phyloP scores from a whole-genome alignment of 495 filamentous ascomycete genomes.

The Glonium stellatum region DNA sequence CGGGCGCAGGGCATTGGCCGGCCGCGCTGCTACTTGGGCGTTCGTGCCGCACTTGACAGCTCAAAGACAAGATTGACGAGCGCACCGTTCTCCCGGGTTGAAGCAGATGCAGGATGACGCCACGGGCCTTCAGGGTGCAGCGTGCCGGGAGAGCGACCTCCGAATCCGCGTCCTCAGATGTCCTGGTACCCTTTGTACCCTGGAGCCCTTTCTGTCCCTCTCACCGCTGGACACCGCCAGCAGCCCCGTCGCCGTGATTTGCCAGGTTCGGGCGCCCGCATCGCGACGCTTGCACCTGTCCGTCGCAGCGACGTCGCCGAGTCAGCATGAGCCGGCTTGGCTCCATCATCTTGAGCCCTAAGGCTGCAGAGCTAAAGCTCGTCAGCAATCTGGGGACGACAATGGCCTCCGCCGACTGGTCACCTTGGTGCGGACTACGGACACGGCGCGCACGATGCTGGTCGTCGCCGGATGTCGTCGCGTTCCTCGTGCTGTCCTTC shows the following conservation, averaged over 20 bases:
- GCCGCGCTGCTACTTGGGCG: slow-evolving; percentile 1
- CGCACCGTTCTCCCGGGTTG: slow-evolving; percentile 7
- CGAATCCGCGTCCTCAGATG: neutral
- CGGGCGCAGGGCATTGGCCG: neutral
- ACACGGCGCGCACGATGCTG: neutral
- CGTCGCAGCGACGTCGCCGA: neutral
- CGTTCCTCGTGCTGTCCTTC: neutral
- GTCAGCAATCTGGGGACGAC: neutral
- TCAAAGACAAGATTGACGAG: slow-evolving; percentile 9
- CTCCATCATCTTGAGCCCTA: neutral
- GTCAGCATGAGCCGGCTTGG: slow-evolving; percentile 3
- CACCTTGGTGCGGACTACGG: neutral
- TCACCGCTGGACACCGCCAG: slow-evolving; percentile 1
- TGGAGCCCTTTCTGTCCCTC: neutral
- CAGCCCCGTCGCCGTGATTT: neutral
- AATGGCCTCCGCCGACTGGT: neutral
- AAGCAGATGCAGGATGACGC: slow-evolving; percentile 4
- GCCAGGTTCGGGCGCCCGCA: neutral
- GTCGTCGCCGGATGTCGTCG: too few species aligned
- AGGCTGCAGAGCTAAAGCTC: neutral
- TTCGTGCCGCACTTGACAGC: slow-evolving; percentile 6
- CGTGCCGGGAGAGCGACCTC: neutral
- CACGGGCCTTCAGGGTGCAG: neutral
- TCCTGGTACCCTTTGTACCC: neutral
- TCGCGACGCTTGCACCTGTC: slow-evolving; percentile 1